Conservation (phyloP, 768 basidiomycete species). For the Boletus reticulatus region DNA sequence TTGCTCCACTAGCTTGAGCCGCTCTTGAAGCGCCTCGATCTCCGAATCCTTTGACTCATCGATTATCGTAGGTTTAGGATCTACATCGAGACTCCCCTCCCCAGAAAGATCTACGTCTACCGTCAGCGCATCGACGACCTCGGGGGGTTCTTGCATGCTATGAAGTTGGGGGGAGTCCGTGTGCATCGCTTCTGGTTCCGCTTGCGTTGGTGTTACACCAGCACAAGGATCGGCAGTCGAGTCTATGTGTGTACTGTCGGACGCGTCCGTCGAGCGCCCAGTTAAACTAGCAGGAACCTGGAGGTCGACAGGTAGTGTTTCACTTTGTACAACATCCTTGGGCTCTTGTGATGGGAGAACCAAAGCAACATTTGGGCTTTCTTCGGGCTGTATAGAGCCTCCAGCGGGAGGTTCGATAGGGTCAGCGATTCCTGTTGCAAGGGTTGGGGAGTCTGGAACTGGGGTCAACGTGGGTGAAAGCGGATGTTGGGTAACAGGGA, state of each 20-base stretch:
- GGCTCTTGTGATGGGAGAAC: background rate
- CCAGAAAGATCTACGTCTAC: background rate
- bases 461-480: constrained; percentile 44
- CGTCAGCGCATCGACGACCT: background rate
- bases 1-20: constrained; percentile 70
- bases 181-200: background rate
- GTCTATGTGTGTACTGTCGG: background rate
- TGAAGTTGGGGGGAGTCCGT: background rate
- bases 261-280: background rate
- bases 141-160: background rate
- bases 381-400: background rate
- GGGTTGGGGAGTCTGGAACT: constrained; percentile 40
- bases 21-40: constrained; percentile 61
- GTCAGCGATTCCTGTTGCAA: background rate
- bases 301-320: background rate
- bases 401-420: background rate
- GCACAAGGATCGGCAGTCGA: background rate
- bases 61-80: background rate
- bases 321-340: background rate
- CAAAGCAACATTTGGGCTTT: background rate
- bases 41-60: constrained; percentile 19
- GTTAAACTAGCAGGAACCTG: background rate
- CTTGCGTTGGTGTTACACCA: background rate
- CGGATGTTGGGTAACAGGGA: constrained; percentile 30
- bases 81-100: background rate